Base-by-base conservation (phyloP, 768 basidiomycete species). In the Mycena pura region DNA sequence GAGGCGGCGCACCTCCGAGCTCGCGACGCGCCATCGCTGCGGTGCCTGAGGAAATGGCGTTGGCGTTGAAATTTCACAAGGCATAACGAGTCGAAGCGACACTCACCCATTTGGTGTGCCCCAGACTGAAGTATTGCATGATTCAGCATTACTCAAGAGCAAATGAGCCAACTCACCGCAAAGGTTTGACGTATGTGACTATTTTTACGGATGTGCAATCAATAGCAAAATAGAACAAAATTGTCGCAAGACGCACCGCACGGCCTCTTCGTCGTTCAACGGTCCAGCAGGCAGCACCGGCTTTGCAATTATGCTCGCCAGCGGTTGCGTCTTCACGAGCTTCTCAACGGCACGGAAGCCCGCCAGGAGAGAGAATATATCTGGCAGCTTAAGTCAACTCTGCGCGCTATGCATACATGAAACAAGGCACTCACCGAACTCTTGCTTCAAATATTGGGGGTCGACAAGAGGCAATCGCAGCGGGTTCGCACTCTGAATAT, bases 401-500 rank as follows among this genome's bases (percentile, higher is more conserved):
- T n/a, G n/a, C n/a, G n/a, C n/a, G n/a, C n/a, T n/a, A n/a, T n/a
- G n/a, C n/a, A 36, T n/a, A 29, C 51, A 5, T n/a, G n/a, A n/a
- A n/a, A n/a, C n/a, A n/a, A n/a, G n/a, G n/a, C n/a, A n/a, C n/a
- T n/a, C n/a, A 62, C 60, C 60, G 21, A 62, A 62, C 14, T 62
- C 54, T 11, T 49, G 34, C 2, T 24, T 62, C 6, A 62, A 28
- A 51, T 51, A 62, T 14, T 49, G 14, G 1, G 60, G 48, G 17
- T 62, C 32, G 4, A 62, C 50, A 9, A 24, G n/a, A 6, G 60
- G 54, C 21, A 44, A 48, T n/a, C 45, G 39, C 8, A 50, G 39
- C 2, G 60, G 60, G 54, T 62, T 48, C 17, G 47, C 9, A 21
- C 60, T 62, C 41, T 62, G 60, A 4, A 62, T 56, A 32, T 62